Percentiles rank a stretch among this genome's conserved stretches.
Evolutionary conservation across 192 early-diverging fungal species (phyloP).

Genomic region (Linnemannia schmuckeri): DNA sequence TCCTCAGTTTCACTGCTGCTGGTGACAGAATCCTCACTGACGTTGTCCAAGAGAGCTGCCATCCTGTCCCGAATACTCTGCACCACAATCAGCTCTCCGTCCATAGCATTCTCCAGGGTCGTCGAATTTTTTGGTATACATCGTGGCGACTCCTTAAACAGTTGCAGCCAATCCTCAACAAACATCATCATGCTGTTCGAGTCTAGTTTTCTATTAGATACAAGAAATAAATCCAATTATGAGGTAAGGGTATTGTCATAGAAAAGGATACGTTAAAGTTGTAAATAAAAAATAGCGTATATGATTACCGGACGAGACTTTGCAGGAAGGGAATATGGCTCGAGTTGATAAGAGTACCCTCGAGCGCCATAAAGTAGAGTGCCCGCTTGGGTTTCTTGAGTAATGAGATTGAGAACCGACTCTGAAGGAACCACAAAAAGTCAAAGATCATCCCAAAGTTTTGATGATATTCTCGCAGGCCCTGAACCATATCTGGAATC

Average conservation of each 20-base stretch:
- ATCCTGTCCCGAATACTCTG: constrained; percentile 38
- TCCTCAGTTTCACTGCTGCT: constrained; percentile 42
- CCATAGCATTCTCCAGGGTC: constrained; percentile 13
- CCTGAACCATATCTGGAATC: constrained; percentile 63
- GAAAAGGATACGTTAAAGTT: background rate
- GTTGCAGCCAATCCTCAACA: constrained; percentile 41
- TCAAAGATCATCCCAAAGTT: constrained; percentile 72
- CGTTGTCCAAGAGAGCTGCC: constrained; percentile 28
- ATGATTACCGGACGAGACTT: constrained; percentile 56
- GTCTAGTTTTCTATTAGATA: constrained; percentile 41
- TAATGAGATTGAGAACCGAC: constrained; percentile 58
- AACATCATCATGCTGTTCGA: constrained; percentile 51
- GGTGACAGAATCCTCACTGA: constrained; percentile 47
- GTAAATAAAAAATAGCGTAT: background rate
- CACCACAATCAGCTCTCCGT: constrained; percentile 19
- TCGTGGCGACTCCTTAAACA: constrained; percentile 14
- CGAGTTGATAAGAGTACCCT: constrained; percentile 43
- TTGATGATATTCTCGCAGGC: constrained; percentile 68
- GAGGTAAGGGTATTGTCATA: background rate
- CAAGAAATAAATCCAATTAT: background rate
- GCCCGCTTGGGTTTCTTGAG: constrained; percentile 71
- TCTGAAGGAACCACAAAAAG: constrained; percentile 71
- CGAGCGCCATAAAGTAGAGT: constrained; percentile 76
- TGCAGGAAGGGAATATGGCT: constrained; percentile 56
- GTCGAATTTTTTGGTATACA: background rate